These are phyloP conservation scores for Panicum virgatum DNA, from an alignment of 202 grass and related monocot genomes.

Conservation along the genomic window DNA sequence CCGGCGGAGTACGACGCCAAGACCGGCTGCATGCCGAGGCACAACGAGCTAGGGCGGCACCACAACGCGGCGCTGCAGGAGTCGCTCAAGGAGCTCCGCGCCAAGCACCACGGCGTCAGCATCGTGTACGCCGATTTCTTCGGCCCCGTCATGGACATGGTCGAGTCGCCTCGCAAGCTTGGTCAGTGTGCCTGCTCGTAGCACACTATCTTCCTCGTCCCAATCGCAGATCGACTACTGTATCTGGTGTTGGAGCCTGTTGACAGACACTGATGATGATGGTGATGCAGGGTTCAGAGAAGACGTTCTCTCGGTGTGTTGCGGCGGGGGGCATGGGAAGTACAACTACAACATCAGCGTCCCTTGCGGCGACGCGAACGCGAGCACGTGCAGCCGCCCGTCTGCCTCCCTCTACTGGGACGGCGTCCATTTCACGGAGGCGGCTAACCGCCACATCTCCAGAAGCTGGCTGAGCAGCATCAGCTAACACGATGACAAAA, in stretches of 20 bases:
- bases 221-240: too few species aligned
- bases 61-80: slow-evolving; percentile 38
- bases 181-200: not conserved
- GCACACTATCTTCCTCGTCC: not conserved
- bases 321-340: not conserved
- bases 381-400: slow-evolving; percentile 7
- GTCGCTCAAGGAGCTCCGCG: not conserved
- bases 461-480: not conserved
- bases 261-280: not conserved
- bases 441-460: slow-evolving; percentile 39
- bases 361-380: slow-evolving; percentile 21
- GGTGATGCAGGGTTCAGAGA: slow-evolving; percentile 16
- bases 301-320: too few species aligned
- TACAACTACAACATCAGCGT: slow-evolving; percentile 30
- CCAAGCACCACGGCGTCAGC: not conserved
- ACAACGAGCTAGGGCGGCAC: slow-evolving; percentile 29
- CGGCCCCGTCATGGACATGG: slow-evolving; percentile 36
- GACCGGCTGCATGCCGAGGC: slow-evolving; percentile 27
- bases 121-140: slow-evolving; percentile 55
- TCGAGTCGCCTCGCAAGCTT: not conserved
- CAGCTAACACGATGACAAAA: too few species aligned
- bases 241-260: too few species aligned
- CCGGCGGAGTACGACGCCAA: slow-evolving; percentile 11
- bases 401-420: slow-evolving; percentile 38
- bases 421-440: slow-evolving; percentile 54